A percentile compares a stretch with the other conserved stretches of the same genome.
Evolutionary conservation across 805 yeast species (phyloP).

Genomic region (Metschnikowia bowlesiae): DNA sequence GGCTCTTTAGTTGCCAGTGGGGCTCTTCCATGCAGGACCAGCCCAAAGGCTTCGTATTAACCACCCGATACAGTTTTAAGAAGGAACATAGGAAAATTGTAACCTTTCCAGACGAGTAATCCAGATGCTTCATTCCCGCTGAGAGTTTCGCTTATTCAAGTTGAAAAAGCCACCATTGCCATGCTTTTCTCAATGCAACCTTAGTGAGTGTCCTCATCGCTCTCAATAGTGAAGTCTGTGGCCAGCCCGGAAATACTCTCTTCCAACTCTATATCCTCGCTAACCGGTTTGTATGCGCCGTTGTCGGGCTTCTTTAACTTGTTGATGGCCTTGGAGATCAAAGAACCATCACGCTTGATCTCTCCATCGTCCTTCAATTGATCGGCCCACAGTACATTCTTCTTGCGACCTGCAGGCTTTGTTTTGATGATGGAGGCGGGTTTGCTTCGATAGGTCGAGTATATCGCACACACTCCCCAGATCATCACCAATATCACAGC

Average conservation of each 20-base stretch:
- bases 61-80: too few species aligned
- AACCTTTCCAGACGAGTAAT: too few species aligned
- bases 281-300: slow-evolving; percentile 26
- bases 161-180: too few species aligned
- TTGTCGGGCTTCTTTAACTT: slow-evolving; percentile 28
- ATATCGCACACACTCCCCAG: slow-evolving; percentile 40
- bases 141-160: too few species aligned
- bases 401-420: slow-evolving; percentile 31
- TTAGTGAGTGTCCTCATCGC: slow-evolving; percentile 40
- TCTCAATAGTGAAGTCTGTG: slow-evolving; percentile 45
- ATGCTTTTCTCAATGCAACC: neutral
- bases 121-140: too few species aligned
- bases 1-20: too few species aligned
- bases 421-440: slow-evolving; percentile 42
- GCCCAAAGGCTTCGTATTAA: too few species aligned
- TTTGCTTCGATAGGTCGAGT: slow-evolving; percentile 32
- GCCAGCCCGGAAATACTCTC: slow-evolving; percentile 18
- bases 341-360: slow-evolving; percentile 23
- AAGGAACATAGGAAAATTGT: too few species aligned
- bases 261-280: slow-evolving; percentile 37
- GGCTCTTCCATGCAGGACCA: too few species aligned
- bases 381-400: slow-evolving; percentile 48
- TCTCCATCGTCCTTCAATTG: slow-evolving; percentile 34
- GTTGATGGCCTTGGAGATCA: slow-evolving; percentile 32
- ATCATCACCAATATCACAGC: slow-evolving; percentile 33